Base-by-base conservation (phyloP, 2,329 filamentous ascomycete genomes). In the Phoma herbarum region DNA sequence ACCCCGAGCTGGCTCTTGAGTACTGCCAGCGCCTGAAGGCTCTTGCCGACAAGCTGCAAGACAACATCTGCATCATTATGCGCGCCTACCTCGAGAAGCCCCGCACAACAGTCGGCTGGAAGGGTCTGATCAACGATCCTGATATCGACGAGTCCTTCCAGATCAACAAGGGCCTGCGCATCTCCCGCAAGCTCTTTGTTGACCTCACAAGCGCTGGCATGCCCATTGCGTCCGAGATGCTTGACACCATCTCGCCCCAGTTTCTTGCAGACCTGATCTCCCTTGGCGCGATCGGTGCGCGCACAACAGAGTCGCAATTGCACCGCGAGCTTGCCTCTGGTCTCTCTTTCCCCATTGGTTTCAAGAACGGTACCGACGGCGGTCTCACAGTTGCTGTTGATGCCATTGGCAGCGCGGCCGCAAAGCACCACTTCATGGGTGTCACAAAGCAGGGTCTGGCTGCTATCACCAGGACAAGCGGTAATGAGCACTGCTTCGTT, bases 361-460 rank as follows among this genome's bases (percentile, higher is more conserved):
- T 97, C 90, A 99, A 99, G 88, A 99, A 99, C 80, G 95, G 95
- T 62, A 99, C 95, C 23, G 95, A 99, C 73, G 95, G 95, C 41
- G 92, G 90, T 69, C 83, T 99, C 56, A 88, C 87, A 26, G 93
- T 98, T 20, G 93, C 94, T 20, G 96, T 98, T 71, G 95, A 99
- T 76, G 95, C 95, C 31, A 97, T 98, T 76, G 95, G 94, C 43
- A 78, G 79, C 28, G 91, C 90, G 1, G 88, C 89, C 57, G 85
- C 90, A n/a, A 88, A 86, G 78, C 95, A 99, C 80, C 94, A 97
- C 83, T 99, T 99, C 84, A 90, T 99, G 85, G 94, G 93, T 79
- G 95, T 99, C 48, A 99, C 95, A 29, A 99, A 99, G 85, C 93
- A 97, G 75, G 95, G 95, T 60, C 84, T 97, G 61, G 95, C 94